These are phyloP conservation scores for Phyllosticta ampelicida DNA, from an alignment of 2,329 filamentous ascomycete genomes.

Conservation along the genomic window DNA sequence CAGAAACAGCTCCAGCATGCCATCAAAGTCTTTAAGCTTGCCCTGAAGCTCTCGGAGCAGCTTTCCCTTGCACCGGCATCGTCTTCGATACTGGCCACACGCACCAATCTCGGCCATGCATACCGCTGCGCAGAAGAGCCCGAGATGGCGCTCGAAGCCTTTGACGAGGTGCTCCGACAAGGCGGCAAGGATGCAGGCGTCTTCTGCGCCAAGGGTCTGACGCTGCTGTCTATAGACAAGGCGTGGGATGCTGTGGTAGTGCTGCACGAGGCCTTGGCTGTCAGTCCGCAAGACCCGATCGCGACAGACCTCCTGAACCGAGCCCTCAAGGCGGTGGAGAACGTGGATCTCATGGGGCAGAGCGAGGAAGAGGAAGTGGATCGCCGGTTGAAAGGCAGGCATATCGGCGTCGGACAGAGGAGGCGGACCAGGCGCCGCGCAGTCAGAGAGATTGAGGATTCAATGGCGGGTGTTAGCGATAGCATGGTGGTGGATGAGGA, in stretches of 20 bases:
- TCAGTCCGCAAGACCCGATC: slow-evolving; percentile 69
- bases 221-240: slow-evolving; percentile 65
- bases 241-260: slow-evolving; percentile 69
- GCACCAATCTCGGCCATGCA: slow-evolving; percentile 83
- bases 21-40: slow-evolving; percentile 64
- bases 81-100: slow-evolving; percentile 65
- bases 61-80: slow-evolving; percentile 65
- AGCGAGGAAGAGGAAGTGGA: slow-evolving; percentile 13
- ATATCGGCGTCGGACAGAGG: slow-evolving; percentile 2
- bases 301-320: slow-evolving; percentile 68
- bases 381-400: slow-evolving; percentile 1
- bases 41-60: slow-evolving; percentile 65
- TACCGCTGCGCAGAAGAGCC: slow-evolving; percentile 61
- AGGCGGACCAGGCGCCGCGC: not conserved
- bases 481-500: slow-evolving; percentile 10
- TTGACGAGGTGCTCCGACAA: slow-evolving; percentile 75
- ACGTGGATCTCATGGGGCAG: slow-evolving; percentile 11
- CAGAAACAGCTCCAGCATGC: slow-evolving; percentile 70
- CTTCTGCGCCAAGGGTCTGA: slow-evolving; percentile 73
- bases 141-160: slow-evolving; percentile 64
- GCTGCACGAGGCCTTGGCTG: slow-evolving; percentile 73
- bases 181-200: slow-evolving; percentile 70
- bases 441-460: slow-evolving; percentile 1
- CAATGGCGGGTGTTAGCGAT: not conserved
- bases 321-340: slow-evolving; percentile 38